Base-by-base conservation (phyloP, 2,329 filamentous ascomycete genomes). In the Mollisia scopiformis region DNA sequence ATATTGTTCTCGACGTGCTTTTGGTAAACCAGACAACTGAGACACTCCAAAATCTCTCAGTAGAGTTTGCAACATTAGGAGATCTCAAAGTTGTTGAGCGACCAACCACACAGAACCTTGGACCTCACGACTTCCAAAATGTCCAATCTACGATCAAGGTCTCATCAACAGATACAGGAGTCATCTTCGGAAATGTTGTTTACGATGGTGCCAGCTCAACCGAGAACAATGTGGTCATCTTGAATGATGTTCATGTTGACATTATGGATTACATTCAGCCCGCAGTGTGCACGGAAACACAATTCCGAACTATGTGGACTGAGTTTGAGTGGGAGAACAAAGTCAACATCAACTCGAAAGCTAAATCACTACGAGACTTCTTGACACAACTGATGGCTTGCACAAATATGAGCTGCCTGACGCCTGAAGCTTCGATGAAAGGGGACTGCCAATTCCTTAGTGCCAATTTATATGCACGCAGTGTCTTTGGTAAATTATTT, bases 321-420 rank as follows among this genome's bases (percentile, higher is more conserved):
- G 95, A 99, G 75, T 99, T 99, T 69, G 95, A 99, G 76, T 99
- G 95, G 95, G 95, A 99, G 83, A 99, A 99, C 81, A 99, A 99
- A 85, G 94, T 99, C 77, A 99, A 99, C 80, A 98, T 99, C 80
- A 97, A 97, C 79, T 96, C 92, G 66, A 98, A 97, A 83, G 92
- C 92, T 68, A 96, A 94, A 81, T 90, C 87, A 28, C 82, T 99
- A 63, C 87, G 94, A 53, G 92, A 96, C 21, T 99, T 99, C 86
- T 80, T 99, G 66, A 89, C 92, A 69, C 90, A 96, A 75, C 82
- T 99, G 62, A 98, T 98, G 95, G 92, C 93, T 63, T 94, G 91
- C 75, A 99, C 95, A 57, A 98, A 99, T 78, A 99, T 99, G 95
- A 95, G 89, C 75, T 99, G 95, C 76, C 80, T 99, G 72, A 99